A percentile compares a stretch with the other conserved stretches of the same genome.
These are phyloP conservation scores for Termitomyces sp. DNA, from an alignment of 768 basidiomycete genomes.

Conservation along the genomic window DNA sequence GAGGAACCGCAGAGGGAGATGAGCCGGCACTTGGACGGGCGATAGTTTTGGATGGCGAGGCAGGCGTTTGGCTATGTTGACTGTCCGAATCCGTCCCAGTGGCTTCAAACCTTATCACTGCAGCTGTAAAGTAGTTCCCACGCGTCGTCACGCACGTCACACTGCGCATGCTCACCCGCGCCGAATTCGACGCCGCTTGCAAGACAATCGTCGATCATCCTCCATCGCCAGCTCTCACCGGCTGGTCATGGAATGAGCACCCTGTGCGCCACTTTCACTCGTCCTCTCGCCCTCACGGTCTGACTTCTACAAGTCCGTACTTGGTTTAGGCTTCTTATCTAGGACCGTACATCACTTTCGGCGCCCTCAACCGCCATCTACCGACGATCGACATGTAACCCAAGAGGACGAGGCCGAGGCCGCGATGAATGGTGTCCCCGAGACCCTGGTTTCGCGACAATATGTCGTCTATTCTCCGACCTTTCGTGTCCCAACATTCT, in stretches of 20 bases:
- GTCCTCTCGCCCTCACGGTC: neutral
- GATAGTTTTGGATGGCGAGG: slow-evolving; percentile 30
- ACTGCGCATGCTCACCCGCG: slow-evolving; percentile 44
- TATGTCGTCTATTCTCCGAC: slow-evolving; percentile 74
- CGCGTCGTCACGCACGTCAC: slow-evolving; percentile 31
- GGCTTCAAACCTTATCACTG: slow-evolving; percentile 61
- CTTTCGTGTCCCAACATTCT: slow-evolving; percentile 80
- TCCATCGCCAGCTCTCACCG: slow-evolving; percentile 14
- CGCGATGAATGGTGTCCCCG: slow-evolving; percentile 9
- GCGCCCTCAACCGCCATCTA: slow-evolving; percentile 7
- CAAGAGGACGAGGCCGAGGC: slow-evolving; percentile 36
- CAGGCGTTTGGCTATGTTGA: slow-evolving; percentile 25
- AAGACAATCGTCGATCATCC: slow-evolving; percentile 35
- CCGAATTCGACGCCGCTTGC: slow-evolving; percentile 57
- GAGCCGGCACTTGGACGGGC: slow-evolving; percentile 45
- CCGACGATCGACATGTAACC: slow-evolving; percentile 12
- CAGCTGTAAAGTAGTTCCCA: slow-evolving; percentile 44
- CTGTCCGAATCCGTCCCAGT: slow-evolving; percentile 24
- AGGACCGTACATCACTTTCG: slow-evolving; percentile 25
- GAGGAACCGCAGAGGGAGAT: slow-evolving; percentile 32
- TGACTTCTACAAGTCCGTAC: slow-evolving; percentile 22
- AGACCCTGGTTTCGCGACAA: slow-evolving; percentile 47
- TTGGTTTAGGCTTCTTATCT: slow-evolving; percentile 42
- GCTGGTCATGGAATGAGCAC: slow-evolving; percentile 64
- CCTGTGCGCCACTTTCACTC: slow-evolving; percentile 32